These are phyloP conservation scores for Camelina sativa DNA, from an alignment of 345 rosid species.

Conservation along the genomic window DNA sequence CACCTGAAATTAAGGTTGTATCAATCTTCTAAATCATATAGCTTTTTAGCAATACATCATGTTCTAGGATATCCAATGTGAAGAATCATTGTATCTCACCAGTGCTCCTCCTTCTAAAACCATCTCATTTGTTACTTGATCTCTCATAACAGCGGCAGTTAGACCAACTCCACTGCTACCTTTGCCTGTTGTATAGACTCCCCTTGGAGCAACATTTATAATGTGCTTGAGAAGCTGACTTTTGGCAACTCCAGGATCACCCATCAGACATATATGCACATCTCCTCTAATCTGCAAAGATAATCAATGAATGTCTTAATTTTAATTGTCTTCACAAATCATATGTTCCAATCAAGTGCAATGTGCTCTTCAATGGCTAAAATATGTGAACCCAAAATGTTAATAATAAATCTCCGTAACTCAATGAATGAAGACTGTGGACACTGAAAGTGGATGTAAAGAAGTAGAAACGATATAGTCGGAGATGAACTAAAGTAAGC, in stretches of 20 bases:
- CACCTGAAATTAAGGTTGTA: slow-evolving; percentile 60
- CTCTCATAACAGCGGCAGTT: slow-evolving; percentile 98
- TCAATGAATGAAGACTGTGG: slow-evolving; percentile 5
- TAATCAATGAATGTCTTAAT: background rate
- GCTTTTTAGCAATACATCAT: slow-evolving; percentile 16
- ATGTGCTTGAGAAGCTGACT: slow-evolving; percentile 99
- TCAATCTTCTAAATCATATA: slow-evolving; percentile 23
- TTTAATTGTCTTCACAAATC: slow-evolving; percentile 9
- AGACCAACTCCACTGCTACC: slow-evolving; percentile 99
- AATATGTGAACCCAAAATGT: background rate
- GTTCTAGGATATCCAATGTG: background rate
- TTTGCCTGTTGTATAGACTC: slow-evolving; percentile 91
- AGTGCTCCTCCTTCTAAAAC: slow-evolving; percentile 98
- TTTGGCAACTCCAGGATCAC: slow-evolving; percentile 99
- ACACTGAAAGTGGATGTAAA: slow-evolving; percentile 7
- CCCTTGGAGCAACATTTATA: slow-evolving; percentile 92
- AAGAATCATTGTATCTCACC: slow-evolving; percentile 55
- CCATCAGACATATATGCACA: slow-evolving; percentile 94
- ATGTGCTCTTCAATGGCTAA: background rate
- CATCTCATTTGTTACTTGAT: slow-evolving; percentile 96
- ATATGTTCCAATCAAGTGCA: slow-evolving; percentile 6
- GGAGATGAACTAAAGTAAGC: slow-evolving; percentile 4
- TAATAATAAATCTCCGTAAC: slow-evolving; percentile 21
- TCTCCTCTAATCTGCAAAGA: slow-evolving; percentile 92
- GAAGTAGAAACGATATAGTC: slow-evolving; percentile 11